phyloP scores from a whole-genome alignment of 495 filamentous ascomycete genomes.

The Corynascus novoguineensis region DNA sequence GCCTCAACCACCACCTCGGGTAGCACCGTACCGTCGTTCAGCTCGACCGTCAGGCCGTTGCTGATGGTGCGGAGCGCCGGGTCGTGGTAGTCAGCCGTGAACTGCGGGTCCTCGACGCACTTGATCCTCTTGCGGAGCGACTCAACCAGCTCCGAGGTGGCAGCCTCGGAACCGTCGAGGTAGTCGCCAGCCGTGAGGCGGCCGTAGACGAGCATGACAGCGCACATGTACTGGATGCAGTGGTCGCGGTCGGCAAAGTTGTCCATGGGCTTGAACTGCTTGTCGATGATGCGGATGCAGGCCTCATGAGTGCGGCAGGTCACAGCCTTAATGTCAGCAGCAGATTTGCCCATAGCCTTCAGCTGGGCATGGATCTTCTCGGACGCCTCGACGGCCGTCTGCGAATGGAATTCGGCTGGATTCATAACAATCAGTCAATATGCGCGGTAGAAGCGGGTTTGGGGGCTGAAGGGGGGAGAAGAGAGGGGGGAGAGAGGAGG shows the following conservation, averaged over 20 bases:
- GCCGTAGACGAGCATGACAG: constrained; percentile 90
- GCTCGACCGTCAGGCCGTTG: constrained; percentile 87
- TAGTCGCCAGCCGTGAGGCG: constrained; percentile 90
- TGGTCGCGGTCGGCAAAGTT: constrained; percentile 99
- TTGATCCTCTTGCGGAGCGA: constrained; percentile 83
- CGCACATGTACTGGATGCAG: constrained; percentile 98
- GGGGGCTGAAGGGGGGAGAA: neutral
- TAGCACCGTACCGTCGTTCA: constrained; percentile 91
- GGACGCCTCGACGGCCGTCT: constrained; percentile 94
- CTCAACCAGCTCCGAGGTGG: constrained; percentile 83
- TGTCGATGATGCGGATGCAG: constrained; percentile 98
- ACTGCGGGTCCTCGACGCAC: constrained; percentile 93
- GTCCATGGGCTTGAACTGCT: constrained; percentile 99
- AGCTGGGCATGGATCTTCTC: constrained; percentile 80
- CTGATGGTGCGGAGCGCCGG: constrained; percentile 88
- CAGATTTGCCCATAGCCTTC: constrained; percentile 78
- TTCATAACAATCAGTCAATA: constrained; percentile 7
- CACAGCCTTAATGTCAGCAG: constrained; percentile 87
- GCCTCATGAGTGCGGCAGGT: constrained; percentile 96
- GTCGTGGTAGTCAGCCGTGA: constrained; percentile 91
- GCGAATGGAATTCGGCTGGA: constrained; percentile 96
- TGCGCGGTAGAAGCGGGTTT: neutral
- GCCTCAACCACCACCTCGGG: constrained; percentile 93
- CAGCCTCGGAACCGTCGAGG: constrained; percentile 82
- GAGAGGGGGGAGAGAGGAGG: too few species aligned